phyloP scores from a whole-genome alignment of 805 yeast genomes.

The Teunomyces barrocoloradensis region DNA sequence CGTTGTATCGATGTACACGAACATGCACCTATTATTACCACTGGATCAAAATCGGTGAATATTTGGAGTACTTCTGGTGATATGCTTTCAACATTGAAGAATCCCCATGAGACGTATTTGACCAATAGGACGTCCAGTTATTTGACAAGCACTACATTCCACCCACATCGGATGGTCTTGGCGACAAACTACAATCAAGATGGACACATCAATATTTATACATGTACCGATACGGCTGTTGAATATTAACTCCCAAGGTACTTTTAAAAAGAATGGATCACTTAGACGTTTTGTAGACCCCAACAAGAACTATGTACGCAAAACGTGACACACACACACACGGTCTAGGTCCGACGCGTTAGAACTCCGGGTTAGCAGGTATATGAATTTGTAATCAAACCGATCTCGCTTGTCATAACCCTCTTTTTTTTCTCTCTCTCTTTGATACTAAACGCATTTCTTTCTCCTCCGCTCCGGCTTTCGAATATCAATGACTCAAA shows the following conservation, averaged over 20 bases:
- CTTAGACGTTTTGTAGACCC: no score
- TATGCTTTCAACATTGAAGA: constrained; percentile 58
- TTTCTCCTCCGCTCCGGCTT: not conserved
- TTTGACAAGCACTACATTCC: constrained; percentile 69
- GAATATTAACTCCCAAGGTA: constrained; percentile 24
- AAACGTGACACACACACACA: no score
- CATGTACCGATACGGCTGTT: constrained; percentile 35
- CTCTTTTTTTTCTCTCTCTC: not conserved
- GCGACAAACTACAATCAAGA: constrained; percentile 84
- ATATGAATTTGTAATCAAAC: no score
- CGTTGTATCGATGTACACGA: constrained; percentile 84
- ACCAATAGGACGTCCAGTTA: constrained; percentile 49
- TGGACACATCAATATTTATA: constrained; percentile 61
- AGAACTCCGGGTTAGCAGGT: no score
- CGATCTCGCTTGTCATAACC: not conserved
- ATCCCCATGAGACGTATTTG: constrained; percentile 43
- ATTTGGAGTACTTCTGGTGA: constrained; percentile 88
- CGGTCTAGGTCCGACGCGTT: no score
- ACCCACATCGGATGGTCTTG: constrained; percentile 92
- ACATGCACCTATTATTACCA: constrained; percentile 91
- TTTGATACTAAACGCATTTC: not conserved
- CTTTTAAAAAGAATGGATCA: no score
- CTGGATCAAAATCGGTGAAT: constrained; percentile 77
- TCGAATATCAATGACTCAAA: not conserved
- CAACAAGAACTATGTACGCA: no score